Conservation (phyloP, 331 rosid species). For the Cydonia oblonga region DNA sequence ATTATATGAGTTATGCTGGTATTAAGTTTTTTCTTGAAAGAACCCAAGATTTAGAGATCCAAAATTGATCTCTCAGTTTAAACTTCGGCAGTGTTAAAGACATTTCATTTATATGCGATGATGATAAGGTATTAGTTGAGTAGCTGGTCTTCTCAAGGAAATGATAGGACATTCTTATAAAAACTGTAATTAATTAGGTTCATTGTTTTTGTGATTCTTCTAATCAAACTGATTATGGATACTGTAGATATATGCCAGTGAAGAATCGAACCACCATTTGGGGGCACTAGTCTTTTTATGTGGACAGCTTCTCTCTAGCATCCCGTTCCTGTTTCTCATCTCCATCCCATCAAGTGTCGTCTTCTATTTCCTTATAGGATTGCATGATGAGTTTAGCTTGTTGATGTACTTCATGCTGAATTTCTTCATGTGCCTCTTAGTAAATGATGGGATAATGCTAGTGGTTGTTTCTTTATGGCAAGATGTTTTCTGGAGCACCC, state of each 20-base stretch:
- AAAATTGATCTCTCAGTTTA: not conserved
- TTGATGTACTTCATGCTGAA: conserved; percentile 98
- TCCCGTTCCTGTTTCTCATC: conserved; percentile 91
- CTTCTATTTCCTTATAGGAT: conserved; percentile 82
- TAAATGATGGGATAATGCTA: conserved; percentile 84
- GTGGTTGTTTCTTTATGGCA: conserved; percentile 57
- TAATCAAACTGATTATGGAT: conserved; percentile 11
- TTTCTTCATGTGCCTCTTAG: conserved; percentile 74
- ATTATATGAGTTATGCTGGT: not conserved
- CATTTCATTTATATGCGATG: not conserved
- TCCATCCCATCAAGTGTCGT: conserved; percentile 85
- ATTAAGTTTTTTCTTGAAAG: not conserved
- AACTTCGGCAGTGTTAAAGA: not conserved
- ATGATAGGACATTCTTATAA: not conserved
- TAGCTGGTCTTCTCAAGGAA: too few species aligned
- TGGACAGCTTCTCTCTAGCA: conserved; percentile 93
- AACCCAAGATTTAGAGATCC: not conserved
- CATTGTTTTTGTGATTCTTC: not conserved
- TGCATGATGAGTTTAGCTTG: conserved; percentile 81
- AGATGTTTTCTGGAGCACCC: conserved; percentile 77
- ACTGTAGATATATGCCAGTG: conserved; percentile 70
- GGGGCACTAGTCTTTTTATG: conserved; percentile 70
- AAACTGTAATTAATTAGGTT: not conserved
- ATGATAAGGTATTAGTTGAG: not conserved
- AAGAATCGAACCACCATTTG: conserved; percentile 78